A percentile compares a stretch with the other conserved stretches of the same genome.
Conservation (phyloP, 2,329 filamentous ascomycete genomes). For the Davidsoniella eucalypti region DNA sequence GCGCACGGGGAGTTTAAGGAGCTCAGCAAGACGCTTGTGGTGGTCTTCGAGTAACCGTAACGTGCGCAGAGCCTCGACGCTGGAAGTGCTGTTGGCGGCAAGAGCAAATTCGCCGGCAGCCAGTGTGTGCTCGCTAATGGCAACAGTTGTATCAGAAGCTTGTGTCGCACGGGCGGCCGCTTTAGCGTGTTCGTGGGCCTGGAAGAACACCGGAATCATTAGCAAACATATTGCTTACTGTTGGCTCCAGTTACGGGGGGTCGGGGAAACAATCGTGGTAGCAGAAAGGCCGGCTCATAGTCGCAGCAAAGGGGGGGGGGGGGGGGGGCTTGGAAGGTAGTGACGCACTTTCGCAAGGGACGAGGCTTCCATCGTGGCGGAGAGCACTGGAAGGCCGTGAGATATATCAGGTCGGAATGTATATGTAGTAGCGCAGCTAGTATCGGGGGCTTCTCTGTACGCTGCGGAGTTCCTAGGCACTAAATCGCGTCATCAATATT, state of each 20-base stretch:
- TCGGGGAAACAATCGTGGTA: too few relatives aligned
- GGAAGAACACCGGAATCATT: slow-evolving; percentile 15
- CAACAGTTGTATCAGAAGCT: slow-evolving; percentile 59
- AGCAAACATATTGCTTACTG: not conserved
- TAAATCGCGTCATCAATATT: too few relatives aligned
- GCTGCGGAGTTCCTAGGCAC: too few relatives aligned
- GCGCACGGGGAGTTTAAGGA: slow-evolving; percentile 60
- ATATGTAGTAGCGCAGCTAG: too few relatives aligned
- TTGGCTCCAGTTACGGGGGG: not conserved
- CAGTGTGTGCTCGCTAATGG: slow-evolving; percentile 72
- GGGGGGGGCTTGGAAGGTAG: not conserved
- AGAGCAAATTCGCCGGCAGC: slow-evolving; percentile 80
- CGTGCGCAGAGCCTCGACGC: slow-evolving; percentile 61
- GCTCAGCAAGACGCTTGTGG: slow-evolving; percentile 65
- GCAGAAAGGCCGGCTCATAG: too few relatives aligned
- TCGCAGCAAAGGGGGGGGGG: not conserved
- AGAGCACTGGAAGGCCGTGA: too few relatives aligned
- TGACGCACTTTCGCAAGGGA: slow-evolving; percentile 46
- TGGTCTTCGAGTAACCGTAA: slow-evolving; percentile 75
- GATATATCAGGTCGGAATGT: too few relatives aligned
- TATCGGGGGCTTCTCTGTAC: too few relatives aligned
- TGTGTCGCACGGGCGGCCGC: slow-evolving; percentile 65
- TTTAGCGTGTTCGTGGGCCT: slow-evolving; percentile 80
- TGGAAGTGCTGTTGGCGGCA: slow-evolving; percentile 55
- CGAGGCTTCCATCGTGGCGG: slow-evolving; percentile 46